phyloP scores from a whole-genome alignment of 345 rosid species.

The Raphanus raphanistrum region DNA sequence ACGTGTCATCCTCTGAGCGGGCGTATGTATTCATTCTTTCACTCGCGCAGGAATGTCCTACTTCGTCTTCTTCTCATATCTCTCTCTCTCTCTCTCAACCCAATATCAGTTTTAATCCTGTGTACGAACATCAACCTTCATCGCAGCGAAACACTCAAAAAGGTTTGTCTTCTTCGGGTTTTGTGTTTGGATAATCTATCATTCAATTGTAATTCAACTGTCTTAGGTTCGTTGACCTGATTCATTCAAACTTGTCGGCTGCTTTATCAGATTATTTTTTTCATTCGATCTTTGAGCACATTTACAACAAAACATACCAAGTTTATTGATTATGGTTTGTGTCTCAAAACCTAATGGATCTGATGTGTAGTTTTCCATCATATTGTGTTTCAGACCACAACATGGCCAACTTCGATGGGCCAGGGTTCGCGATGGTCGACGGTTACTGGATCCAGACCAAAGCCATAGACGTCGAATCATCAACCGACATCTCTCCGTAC shows the following conservation, averaged over 20 bases:
- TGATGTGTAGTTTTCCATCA: neutral
- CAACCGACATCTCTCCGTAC: conserved; percentile 41
- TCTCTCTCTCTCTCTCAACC: conserved; percentile 8
- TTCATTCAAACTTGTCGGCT: neutral
- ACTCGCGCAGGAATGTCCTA: neutral
- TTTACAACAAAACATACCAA: neutral
- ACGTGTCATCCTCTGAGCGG: conserved; percentile 3
- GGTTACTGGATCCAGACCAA: conserved; percentile 35
- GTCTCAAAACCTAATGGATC: too few relatives aligned
- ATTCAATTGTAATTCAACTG: too few relatives aligned
- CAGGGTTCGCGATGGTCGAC: conserved; percentile 34
- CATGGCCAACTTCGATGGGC: conserved; percentile 41
- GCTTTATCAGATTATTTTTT: neutral
- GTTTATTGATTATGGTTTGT: too few relatives aligned
- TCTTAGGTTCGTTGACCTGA: conserved; percentile 11
- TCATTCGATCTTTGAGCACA: neutral
- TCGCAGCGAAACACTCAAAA: conserved; percentile 9
- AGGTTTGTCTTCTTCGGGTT: conserved; percentile 6
- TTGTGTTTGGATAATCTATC: neutral
- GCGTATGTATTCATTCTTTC: neutral
- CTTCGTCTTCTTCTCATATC: neutral
- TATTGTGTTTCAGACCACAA: neutral
- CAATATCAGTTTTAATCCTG: neutral
- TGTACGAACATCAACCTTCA: neutral
- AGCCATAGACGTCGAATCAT: conserved; percentile 35